phyloP scores from a whole-genome alignment of 2,329 filamentous ascomycete genomes.

The Penicillium sclerotiorum region DNA sequence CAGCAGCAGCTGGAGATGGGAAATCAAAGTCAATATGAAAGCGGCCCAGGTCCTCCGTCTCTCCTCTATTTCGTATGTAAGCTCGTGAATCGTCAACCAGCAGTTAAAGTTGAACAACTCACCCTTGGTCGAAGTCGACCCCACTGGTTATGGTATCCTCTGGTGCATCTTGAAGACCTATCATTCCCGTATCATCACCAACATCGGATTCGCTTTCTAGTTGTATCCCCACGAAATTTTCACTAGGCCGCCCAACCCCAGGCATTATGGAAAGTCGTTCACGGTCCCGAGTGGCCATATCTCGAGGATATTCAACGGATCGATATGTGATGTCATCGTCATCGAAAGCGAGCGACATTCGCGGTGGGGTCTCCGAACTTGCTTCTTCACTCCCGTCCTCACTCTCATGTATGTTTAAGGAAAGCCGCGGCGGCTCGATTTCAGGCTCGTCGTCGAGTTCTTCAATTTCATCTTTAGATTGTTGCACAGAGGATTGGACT shows the following conservation, averaged over 20 bases:
- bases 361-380: conserved; percentile 41
- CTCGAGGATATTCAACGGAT: conserved; percentile 49
- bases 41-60: conserved; percentile 47
- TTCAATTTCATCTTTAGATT: conserved; percentile 44
- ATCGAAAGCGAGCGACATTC: conserved; percentile 47
- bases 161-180: conserved; percentile 35
- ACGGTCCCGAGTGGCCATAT: conserved; percentile 40
- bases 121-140: conserved; percentile 44
- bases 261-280: conserved; percentile 46
- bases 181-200: conserved; percentile 42
- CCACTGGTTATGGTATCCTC: conserved; percentile 43
- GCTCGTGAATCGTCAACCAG: conserved; percentile 20
- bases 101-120: conserved; percentile 14
- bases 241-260: conserved; percentile 49
- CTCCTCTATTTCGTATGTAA: conserved; percentile 38
- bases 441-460: conserved; percentile 53
- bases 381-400: conserved; percentile 49
- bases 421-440: conserved; percentile 44
- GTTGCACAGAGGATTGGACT: conserved; percentile 22
- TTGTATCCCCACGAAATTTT: conserved; percentile 54
- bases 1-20: conserved; percentile 38
- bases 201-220: conserved; percentile 47
- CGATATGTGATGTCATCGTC: conserved; percentile 47
- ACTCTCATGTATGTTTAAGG: conserved; percentile 51
- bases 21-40: conserved; percentile 47